A percentile compares a stretch with the other conserved stretches of the same genome.
These are phyloP conservation scores for Colletotrichum theobromicola DNA, from an alignment of 2,329 filamentous ascomycete species.

Conservation along the genomic window DNA sequence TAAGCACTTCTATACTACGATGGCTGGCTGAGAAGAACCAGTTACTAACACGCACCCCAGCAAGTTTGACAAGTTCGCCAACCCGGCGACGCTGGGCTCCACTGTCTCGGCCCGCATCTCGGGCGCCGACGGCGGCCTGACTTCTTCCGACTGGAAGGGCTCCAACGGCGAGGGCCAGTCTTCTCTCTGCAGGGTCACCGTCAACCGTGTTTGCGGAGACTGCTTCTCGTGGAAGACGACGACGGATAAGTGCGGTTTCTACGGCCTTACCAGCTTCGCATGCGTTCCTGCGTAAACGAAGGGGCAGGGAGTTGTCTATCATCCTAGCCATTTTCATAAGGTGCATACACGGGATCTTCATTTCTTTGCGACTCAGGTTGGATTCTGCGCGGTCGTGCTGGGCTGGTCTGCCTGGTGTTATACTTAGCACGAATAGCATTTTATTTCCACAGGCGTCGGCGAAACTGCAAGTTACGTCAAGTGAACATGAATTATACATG, in stretches of 20 bases:
- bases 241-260: neutral
- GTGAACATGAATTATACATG: fast-evolving
- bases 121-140: neutral
- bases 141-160: neutral
- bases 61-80: neutral
- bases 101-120: constrained; percentile 2
- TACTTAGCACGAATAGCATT: neutral
- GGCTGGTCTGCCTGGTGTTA: neutral
- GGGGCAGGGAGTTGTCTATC: neutral
- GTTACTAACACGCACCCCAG: neutral
- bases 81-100: neutral
- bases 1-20: neutral
- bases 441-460: neutral
- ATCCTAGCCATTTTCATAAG: neutral
- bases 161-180: neutral
- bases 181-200: neutral
- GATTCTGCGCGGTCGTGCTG: neutral
- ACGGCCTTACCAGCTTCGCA: neutral
- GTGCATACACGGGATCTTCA: neutral
- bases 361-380: neutral
- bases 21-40: neutral
- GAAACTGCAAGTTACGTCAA: neutral
- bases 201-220: neutral
- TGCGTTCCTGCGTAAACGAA: neutral
- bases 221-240: neutral